Evolutionary conservation across 164 flowering plant genomes (phyloP), one percentile per base, ranked within the genome.

Genomic region (Nymphaea thermarum): DNA sequence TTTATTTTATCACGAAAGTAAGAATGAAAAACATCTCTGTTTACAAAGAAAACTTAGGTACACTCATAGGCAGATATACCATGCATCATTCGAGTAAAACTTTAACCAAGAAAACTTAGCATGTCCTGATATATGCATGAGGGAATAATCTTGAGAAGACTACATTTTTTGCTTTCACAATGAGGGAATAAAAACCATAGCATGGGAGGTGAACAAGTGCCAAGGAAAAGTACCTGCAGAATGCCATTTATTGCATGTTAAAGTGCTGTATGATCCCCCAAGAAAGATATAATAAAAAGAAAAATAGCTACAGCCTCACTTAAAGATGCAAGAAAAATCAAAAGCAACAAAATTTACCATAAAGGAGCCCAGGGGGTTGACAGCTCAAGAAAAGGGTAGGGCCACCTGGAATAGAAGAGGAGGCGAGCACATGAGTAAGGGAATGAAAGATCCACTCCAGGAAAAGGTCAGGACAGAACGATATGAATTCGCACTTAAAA

Each of bases 371-470:
- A 87, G 42, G 86, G 79, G 3, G 83, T 81, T 14, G 82, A 65
- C 43, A 90, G 90, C 74, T 86, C 86, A 0, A 90, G 89, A 73
- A 90, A 90, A 53, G 94, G 88, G 72, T 92, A 92, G 45, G 98
- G 98, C 55, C 55, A 92, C 98, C 98, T 91, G 25, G 5, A 17
- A n/a, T 6, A 61, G 8, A 61, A 8, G 16, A 36, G 25, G 17
- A 8, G 36, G 2, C 8, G 64, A 2, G 2, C 55, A 47, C 12
- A 47, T 47, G 55, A 12, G 12, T 7, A 47, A 47, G 12, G 7
- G 7, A 3, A 45, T 45, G 53, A 25, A 47, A 47, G 55, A 12
- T 47, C 55, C 55, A 47, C 55, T 47, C 12, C 12, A 4, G 7
- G 55, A 6, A 12, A 47, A 6, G 12, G 2, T 7, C 55, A 47